phyloP scores from a whole-genome alignment of 2,329 filamentous ascomycete genomes.

The Trichoderma gracile region DNA sequence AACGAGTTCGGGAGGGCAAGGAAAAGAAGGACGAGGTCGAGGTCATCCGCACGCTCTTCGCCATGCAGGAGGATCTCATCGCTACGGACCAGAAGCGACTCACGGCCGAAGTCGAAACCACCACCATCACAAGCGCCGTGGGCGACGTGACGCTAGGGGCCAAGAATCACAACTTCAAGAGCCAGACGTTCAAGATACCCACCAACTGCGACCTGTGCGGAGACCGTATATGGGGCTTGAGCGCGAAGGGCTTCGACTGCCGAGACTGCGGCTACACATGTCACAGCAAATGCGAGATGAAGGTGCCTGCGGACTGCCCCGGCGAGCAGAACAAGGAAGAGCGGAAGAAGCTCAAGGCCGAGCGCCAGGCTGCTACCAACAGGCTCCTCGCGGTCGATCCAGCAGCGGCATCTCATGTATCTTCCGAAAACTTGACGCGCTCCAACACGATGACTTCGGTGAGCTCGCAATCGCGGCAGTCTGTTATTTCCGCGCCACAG shows the following conservation, averaged over 20 bases:
- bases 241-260: constrained; percentile 95
- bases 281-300: constrained; percentile 99
- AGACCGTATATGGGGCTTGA: constrained; percentile 94
- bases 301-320: constrained; percentile 92
- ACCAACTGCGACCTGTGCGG: constrained; percentile 97
- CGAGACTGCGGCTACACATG: constrained; percentile 97
- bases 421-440: constrained; percentile 68
- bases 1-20: constrained; percentile 75
- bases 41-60: constrained; percentile 79
- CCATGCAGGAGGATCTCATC: constrained; percentile 81
- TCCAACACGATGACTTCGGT: constrained; percentile 89
- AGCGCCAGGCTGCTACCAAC: constrained; percentile 78
- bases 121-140: constrained; percentile 86
- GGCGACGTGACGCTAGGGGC: constrained; percentile 91
- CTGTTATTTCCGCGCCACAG: constrained; percentile 52
- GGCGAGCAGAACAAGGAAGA: constrained; percentile 93
- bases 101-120: constrained; percentile 88
- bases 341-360: constrained; percentile 87
- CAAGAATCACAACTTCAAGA: constrained; percentile 95
- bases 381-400: constrained; percentile 53
- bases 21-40: constrained; percentile 89
- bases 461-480: constrained; percentile 79
- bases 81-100: constrained; percentile 79
- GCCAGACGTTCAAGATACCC: constrained; percentile 98
- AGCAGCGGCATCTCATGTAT: constrained; percentile 45